Percentiles rank a stretch among this genome's conserved stretches.
Conservation (phyloP, 2,329 filamentous ascomycete genomes). For the Aspergillus calidoustus region DNA sequence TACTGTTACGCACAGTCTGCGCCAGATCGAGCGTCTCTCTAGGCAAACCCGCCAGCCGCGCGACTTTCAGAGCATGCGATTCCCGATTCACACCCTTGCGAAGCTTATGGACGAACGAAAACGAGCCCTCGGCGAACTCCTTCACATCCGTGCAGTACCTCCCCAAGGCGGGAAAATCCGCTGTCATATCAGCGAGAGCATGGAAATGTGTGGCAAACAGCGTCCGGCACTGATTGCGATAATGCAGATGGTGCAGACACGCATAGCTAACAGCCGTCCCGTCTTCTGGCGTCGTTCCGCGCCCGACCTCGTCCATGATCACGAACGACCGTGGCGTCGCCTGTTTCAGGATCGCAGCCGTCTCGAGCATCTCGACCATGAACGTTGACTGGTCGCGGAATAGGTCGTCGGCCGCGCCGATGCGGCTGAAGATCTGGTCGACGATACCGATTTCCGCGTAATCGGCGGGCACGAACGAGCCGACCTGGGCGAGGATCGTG, state of each 20-base stretch:
- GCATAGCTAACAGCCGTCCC: conserved; percentile 89
- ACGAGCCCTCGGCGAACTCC: conserved; percentile 70
- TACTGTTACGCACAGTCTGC: conserved; percentile 56
- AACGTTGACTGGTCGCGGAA: conserved; percentile 95
- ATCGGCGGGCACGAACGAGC: conserved; percentile 87
- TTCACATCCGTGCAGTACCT: conserved; percentile 89
- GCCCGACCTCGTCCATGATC: conserved; percentile 97
- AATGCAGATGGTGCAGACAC: conserved; percentile 80
- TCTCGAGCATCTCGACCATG: conserved; percentile 99
- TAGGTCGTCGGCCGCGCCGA: conserved; percentile 93
- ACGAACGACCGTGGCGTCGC: conserved; percentile 86
- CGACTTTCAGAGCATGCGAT: conserved; percentile 95
- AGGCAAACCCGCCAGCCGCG: conserved; percentile 80
- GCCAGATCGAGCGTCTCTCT: conserved; percentile 73
- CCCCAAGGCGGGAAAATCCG: conserved; percentile 62
- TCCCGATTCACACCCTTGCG: conserved; percentile 79
- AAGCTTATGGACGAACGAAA: conserved; percentile 85
- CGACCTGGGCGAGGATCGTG: conserved; percentile 88
- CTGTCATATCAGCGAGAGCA: conserved; percentile 75
- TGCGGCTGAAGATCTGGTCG: conserved; percentile 93
- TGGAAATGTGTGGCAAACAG: conserved; percentile 98
- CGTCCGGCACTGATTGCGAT: conserved; percentile 75
- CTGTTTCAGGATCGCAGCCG: conserved; percentile 82
- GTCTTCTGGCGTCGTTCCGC: conserved; percentile 92
- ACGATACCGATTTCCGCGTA: conserved; percentile 87